A percentile compares a stretch with the other conserved stretches of the same genome.
Conservation (phyloP, 768 basidiomycete genomes). For the Termitomyces heimii region DNA sequence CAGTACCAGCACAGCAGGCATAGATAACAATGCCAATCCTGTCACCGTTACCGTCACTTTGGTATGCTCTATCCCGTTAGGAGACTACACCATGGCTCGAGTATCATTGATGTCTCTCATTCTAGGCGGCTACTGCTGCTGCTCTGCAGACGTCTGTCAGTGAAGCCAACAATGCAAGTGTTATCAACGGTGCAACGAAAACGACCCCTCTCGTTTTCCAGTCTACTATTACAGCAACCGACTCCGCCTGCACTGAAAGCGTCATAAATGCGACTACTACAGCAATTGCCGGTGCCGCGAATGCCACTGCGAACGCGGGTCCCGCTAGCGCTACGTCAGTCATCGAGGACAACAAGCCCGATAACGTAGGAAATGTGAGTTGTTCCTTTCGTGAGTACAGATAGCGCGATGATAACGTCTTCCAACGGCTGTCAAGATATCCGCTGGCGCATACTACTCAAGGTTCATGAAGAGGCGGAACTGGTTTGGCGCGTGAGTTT, state of each 20-base stretch:
- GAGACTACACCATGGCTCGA: background rate
- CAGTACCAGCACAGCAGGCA: background rate
- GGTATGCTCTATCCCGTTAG: background rate
- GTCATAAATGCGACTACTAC: background rate
- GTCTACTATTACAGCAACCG: background rate
- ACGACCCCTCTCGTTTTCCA: background rate
- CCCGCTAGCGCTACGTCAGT: background rate
- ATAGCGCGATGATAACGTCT: background rate
- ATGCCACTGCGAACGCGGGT: background rate
- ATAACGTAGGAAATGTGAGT: background rate
- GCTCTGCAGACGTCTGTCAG: background rate
- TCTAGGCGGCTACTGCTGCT: background rate
- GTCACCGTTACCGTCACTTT: background rate
- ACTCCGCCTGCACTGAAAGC: background rate
- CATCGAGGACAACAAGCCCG: background rate
- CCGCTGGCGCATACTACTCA: background rate
- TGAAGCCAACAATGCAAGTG: background rate
- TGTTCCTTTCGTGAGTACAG: no score
- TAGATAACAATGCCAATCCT: background rate
- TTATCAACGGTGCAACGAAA: background rate
- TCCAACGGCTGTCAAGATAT: background rate
- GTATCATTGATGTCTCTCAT: background rate
- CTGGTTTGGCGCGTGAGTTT: background rate
- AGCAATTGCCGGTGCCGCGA: background rate
- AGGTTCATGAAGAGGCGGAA: background rate